Conservation (phyloP, 257 asterid genomes). For the Solanum lycopersicoides region DNA sequence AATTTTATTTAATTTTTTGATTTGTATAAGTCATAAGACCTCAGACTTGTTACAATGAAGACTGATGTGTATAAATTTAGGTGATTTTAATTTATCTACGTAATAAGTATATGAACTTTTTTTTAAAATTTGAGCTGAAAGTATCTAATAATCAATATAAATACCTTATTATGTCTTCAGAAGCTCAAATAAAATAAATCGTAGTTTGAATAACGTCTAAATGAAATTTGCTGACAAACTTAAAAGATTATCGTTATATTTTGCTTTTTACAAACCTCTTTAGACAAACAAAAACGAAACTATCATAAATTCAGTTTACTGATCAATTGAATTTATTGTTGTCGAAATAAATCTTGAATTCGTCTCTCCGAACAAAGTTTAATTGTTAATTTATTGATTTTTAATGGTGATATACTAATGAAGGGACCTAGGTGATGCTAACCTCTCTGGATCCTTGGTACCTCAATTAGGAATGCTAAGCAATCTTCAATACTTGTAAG, state of each 20-base stretch:
- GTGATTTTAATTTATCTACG: not conserved
- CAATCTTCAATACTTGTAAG: conserved; percentile 39
- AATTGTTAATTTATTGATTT: not conserved
- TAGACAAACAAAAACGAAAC: not conserved
- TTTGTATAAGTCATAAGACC: not conserved
- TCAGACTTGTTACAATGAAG: not conserved
- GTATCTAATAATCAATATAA: too few species aligned
- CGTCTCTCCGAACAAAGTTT: not conserved
- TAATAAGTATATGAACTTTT: not conserved
- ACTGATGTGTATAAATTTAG: not conserved
- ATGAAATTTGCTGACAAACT: not conserved
- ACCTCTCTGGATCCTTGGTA: conserved; percentile 19
- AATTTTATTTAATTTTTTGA: too few species aligned
- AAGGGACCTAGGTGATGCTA: conserved; percentile 35
- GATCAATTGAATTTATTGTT: not conserved
- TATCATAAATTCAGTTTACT: not conserved
- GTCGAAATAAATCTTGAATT: not conserved
- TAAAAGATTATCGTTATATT: not conserved
- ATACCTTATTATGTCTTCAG: not conserved
- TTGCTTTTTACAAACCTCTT: not conserved
- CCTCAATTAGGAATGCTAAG: conserved; percentile 20
- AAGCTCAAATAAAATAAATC: not conserved
- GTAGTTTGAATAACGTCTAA: not conserved
- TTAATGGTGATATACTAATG: not conserved
- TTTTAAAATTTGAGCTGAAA: too few species aligned